Conservation (phyloP, 176 grass and related monocot species). For the Chrysopogon serrulatus region DNA sequence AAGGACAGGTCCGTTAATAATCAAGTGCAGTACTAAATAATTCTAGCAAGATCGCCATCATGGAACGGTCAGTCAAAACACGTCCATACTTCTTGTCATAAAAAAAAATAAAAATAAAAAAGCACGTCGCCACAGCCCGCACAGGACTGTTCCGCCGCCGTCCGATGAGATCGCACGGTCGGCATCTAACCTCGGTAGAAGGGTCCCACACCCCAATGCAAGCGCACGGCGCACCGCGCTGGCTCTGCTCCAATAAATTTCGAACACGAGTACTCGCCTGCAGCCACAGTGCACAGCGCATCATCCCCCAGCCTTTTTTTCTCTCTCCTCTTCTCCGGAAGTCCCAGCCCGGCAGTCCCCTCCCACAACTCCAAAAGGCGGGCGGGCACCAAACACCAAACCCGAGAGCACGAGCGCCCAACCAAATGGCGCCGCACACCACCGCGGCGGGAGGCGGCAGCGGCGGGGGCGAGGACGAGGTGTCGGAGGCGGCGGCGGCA, state of each 20-base stretch:
- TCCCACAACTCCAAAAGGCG: background rate
- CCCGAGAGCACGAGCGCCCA: too few species aligned
- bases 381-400: too few species aligned
- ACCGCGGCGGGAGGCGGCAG: background rate
- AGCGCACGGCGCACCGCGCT: too few species aligned
- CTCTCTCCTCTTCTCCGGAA: background rate
- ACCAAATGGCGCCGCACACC: too few species aligned
- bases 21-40: background rate
- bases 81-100: background rate
- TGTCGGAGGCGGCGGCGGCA: background rate
- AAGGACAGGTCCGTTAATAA: background rate
- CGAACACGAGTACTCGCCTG: background rate
- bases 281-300: background rate
- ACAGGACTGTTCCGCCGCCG: background rate
- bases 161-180: background rate
- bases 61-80: background rate
- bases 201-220: background rate
- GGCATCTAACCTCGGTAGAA: background rate
- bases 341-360: background rate
- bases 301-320: background rate
- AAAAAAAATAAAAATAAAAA: too few species aligned
- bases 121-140: background rate
- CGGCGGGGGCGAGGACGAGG: slow-evolving; percentile 35
- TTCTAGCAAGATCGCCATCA: background rate
- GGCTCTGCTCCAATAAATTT: slow-evolving; percentile 15